Conservation (phyloP, 2,329 filamentous ascomycete genomes). For the Aspergillus jensenii region DNA sequence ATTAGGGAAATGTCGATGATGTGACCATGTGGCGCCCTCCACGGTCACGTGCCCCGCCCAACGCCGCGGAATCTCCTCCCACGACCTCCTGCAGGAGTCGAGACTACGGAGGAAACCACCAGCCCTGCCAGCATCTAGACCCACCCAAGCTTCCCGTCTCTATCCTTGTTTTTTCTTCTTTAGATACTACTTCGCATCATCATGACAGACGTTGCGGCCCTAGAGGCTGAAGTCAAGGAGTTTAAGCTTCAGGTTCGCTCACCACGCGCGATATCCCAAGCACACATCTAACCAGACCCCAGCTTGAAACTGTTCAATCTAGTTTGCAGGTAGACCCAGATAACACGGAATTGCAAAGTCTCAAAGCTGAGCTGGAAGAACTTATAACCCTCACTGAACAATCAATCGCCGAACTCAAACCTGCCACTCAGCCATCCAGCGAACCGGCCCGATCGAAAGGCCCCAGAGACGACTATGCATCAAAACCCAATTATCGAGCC, state of each 20-base stretch:
- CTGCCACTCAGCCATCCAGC: constrained; percentile 36
- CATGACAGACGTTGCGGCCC: constrained; percentile 45
- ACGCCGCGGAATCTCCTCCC: not conserved
- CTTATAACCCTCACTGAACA: constrained; percentile 77
- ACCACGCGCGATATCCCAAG: not conserved
- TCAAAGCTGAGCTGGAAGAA: constrained; percentile 78
- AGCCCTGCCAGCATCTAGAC: not conserved
- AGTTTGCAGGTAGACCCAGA: constrained; percentile 79
- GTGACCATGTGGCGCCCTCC: not conserved
- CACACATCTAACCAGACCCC: constrained; percentile 4
- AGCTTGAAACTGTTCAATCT: constrained; percentile 76
- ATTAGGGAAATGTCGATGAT: not conserved
- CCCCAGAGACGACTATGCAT: constrained; percentile 79
- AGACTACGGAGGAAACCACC: not conserved
- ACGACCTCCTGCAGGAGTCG: not conserved
- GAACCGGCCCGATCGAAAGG: constrained; percentile 66
- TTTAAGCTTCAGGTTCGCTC: constrained; percentile 57
- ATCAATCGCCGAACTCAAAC: constrained; percentile 77
- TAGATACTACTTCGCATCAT: constrained; percentile 4
- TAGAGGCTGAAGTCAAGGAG: constrained; percentile 56
- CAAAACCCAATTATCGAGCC: constrained; percentile 59
- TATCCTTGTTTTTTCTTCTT: not conserved
- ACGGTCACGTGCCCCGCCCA: not conserved
- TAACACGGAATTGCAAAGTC: constrained; percentile 72
- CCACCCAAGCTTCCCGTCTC: not conserved